Base-by-base conservation (phyloP, 768 basidiomycete species). In the Tricholoma saponaceum region DNA sequence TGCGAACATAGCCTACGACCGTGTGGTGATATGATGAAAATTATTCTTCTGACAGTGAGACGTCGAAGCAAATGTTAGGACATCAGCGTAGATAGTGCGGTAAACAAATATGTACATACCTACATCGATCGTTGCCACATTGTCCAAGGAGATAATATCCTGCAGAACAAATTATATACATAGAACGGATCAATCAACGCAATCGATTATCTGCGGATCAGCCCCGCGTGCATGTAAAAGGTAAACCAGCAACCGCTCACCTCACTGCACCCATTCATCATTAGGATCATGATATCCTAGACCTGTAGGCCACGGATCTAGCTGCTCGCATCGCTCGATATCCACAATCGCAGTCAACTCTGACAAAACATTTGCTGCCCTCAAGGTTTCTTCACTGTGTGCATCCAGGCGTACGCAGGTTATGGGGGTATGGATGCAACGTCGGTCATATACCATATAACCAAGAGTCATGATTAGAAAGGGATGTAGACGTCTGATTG, bases 281-380 rank as follows among this genome's bases (percentile, higher is more conserved):
- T 68, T 66, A 33, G 65, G 67, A 59, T 79, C 77, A 46, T 74
- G 68, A 62, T 76, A 78, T 7, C 67, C 70, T 50, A 77, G 62
- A 12, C 67, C 74, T 13, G 64, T 59, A 7, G 78, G 79, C 79
- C 79, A 81, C 5, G 64, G 56, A 10, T 52, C 52, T 33, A 60
- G 18, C 1, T 58, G 57, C 26, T 64, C 60, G 4, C 50, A 30
- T n/a, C 25, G 47, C 47, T 50, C 47, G 30, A 50, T n/a, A 50
- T 50, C 28, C 26, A 50, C 47, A 28, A 50, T 50, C n/a, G 47
- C 47, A 28, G 47, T 18, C 9, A 50, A 18, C 47, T 50, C 47
- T 2, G 28, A 50, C 18, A 50, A 23, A 8, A 25, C 44, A 26
- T 47, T 47, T 25, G 44, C 44, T 14, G 26, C 47, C 8, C 16